phyloP scores from a whole-genome alignment of 2,329 filamentous ascomycete genomes.

The Bretziella fagacearum region DNA sequence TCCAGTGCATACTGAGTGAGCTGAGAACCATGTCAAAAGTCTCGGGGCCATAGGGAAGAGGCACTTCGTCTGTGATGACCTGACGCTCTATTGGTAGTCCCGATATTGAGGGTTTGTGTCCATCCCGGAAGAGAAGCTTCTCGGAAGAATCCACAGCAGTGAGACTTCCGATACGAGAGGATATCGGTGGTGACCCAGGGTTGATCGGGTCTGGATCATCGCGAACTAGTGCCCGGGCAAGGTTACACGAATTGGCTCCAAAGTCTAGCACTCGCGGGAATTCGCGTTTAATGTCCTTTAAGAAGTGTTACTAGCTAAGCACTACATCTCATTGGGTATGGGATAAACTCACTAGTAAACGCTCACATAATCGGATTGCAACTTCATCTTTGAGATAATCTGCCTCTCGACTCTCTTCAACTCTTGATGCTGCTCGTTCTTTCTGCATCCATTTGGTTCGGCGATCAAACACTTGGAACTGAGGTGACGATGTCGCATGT shows the following conservation, averaged over 20 bases:
- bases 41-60: conserved; percentile 58
- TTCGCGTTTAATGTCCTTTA: conserved; percentile 77
- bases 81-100: conserved; percentile 55
- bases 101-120: conserved; percentile 54
- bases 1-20: conserved; percentile 84
- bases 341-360: conserved; percentile 47
- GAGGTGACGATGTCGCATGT: conserved; percentile 11
- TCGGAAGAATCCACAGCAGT: conserved; percentile 69
- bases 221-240: conserved; percentile 63
- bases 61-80: conserved; percentile 58
- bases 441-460: conserved; percentile 80
- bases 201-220: conserved; percentile 46
- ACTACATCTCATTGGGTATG: not conserved
- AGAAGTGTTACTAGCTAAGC: not conserved
- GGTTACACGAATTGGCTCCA: conserved; percentile 89
- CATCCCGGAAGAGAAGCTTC: conserved; percentile 64
- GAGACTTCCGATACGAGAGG: conserved; percentile 54
- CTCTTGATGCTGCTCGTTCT: conserved; percentile 60
- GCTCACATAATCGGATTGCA: conserved; percentile 65
- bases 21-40: conserved; percentile 83
- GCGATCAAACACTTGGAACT: conserved; percentile 81
- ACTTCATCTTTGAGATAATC: conserved; percentile 94
- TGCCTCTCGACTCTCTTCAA: conserved; percentile 55
- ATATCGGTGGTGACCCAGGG: conserved; percentile 47
- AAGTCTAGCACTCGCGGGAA: conserved; percentile 79